Base-by-base conservation (phyloP, 345 rosid genomes). In the Gossypium raimondii region DNA sequence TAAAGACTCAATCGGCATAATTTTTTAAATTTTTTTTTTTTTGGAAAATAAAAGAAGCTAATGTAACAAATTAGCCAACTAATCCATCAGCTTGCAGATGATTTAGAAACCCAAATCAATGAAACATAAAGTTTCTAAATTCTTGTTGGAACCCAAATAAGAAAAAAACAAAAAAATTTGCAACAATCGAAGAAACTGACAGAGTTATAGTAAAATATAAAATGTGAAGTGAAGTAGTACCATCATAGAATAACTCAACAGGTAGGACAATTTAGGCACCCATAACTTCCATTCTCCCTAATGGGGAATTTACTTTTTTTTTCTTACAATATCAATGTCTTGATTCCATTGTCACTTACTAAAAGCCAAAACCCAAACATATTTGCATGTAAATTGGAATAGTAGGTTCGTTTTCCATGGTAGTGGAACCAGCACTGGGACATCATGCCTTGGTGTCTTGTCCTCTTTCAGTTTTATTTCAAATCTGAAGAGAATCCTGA, bases 291-390 rank as follows among this genome's bases (percentile, higher is more conserved):
- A 9, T 51, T 8, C 16, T 50, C 14, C 45, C 17, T 2, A 16
- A 51, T 69, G 60, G 73, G 45, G 25, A 13, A 68, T 27, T 25
- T 50, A 34, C 41, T 5, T 4, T 5, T 34, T 34, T 50, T 51
- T 25, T 10, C 60, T 51, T 69, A 11, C 44, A 51, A 34, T 34
- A 34, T 69, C 59, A 29, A 51, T 27, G 60, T 2, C 47, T 34
- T 3, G 73, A 69, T 52, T 69, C 73, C 73, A 51, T 69, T 27
- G 41, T 59, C 73, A 69, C 27, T 51, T 69, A 59, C 73, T 9
- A 69, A 27, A n/a, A 34, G 45, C 73, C 73, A 69, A 69, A 69
- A 34, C 24, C 4, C 3, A 69, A 11, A 59, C 11, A 59, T 59
- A 34, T 34, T 34, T 24, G 17, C 63, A 27, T 16, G 38, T 1